Conservation (phyloP, 176 grass and related monocot species). For the Hyparrhenia diplandra region DNA sequence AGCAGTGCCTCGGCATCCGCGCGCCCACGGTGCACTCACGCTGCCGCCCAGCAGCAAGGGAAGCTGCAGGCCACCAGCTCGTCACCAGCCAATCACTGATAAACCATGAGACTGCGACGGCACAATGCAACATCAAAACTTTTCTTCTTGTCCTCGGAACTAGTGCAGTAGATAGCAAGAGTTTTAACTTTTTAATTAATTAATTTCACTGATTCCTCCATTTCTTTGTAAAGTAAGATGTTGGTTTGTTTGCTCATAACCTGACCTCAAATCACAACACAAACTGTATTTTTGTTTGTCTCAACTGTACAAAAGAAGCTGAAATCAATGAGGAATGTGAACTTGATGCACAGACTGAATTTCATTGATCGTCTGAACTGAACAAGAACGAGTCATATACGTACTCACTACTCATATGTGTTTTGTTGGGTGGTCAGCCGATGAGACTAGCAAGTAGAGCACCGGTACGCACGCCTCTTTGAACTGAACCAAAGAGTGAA, state of each 20-base stretch:
- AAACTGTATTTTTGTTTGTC: not conserved
- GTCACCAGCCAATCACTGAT: not conserved
- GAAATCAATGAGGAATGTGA: too few species aligned
- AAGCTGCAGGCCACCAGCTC: not conserved
- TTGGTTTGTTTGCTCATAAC: not conserved
- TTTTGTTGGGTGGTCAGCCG: too few species aligned
- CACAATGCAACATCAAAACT: not conserved
- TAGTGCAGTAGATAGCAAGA: not conserved
- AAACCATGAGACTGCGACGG: too few species aligned
- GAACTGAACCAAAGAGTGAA: too few species aligned
- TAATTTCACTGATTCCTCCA: not conserved
- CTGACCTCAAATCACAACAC: not conserved
- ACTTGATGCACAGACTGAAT: too few species aligned
- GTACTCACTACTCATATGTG: too few species aligned
- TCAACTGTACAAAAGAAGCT: too few species aligned
- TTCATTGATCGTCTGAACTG: too few species aligned
- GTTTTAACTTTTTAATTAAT: not conserved
- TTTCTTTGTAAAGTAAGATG: not conserved
- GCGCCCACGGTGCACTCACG: too few species aligned
- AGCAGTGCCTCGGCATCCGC: too few species aligned
- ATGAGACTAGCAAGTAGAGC: too few species aligned
- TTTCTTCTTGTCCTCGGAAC: too few species aligned
- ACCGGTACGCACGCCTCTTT: not conserved
- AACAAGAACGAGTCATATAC: not conserved
- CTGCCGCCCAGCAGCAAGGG: not conserved